Percentiles rank a stretch among this genome's conserved stretches.
Evolutionary conservation across 345 rosid species (phyloP).

Genomic region (Moringa oleifera): DNA sequence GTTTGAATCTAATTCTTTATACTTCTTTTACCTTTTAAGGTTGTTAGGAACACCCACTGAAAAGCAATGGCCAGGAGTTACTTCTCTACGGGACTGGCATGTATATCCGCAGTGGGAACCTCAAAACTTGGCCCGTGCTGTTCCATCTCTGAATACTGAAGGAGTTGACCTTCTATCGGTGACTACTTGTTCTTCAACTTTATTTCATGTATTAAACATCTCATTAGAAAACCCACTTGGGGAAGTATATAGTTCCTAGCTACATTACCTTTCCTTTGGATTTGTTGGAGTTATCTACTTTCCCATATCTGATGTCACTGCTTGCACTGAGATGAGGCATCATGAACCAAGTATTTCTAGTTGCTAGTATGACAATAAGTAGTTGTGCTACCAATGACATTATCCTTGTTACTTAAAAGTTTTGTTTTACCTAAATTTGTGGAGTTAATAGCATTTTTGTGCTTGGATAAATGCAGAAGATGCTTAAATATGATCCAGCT

Average conservation of each 20-base stretch:
- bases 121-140: slow-evolving; percentile 61
- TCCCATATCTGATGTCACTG: no score
- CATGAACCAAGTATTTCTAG: no score
- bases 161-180: slow-evolving; percentile 90
- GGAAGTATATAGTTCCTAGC: no score
- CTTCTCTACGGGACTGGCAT: slow-evolving; percentile 84
- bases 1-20: neutral
- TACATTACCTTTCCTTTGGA: no score
- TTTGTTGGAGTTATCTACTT: no score
- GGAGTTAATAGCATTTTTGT: neutral
- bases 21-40: slow-evolving; percentile 26
- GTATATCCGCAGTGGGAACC: slow-evolving; percentile 83
- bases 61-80: slow-evolving; percentile 83
- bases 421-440: no score
- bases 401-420: neutral
- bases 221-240: no score
- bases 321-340: no score
- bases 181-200: slow-evolving; percentile 9
- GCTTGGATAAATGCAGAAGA: slow-evolving; percentile 46
- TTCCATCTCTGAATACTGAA: slow-evolving; percentile 65
- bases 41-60: slow-evolving; percentile 88
- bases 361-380: neutral
- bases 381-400: no score
- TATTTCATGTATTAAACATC: no score
- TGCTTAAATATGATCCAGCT: slow-evolving; percentile 80